Percentiles rank a stretch among this genome's conserved stretches.
Conservation (phyloP, 1,284 basidiomycete species). For the Pascua guehoae region DNA sequence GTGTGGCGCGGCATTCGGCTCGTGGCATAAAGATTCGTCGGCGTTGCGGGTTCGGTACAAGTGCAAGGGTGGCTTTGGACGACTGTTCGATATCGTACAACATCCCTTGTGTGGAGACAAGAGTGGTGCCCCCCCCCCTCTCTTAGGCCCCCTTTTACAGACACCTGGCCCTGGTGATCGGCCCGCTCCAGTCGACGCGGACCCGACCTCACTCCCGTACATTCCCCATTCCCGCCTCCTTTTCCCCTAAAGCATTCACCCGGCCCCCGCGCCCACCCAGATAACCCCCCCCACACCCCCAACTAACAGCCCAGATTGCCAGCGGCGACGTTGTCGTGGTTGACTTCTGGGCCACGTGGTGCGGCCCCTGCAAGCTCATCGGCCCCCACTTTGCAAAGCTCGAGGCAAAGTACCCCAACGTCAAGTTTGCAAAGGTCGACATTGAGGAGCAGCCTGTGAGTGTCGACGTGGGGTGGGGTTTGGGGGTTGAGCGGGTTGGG, state of each 20-base stretch:
- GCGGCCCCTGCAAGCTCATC: slow-evolving; percentile 70
- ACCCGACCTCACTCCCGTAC: no score
- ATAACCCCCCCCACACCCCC: neutral
- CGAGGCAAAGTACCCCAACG: slow-evolving; percentile 51
- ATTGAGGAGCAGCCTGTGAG: slow-evolving; percentile 57
- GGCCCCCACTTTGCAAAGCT: slow-evolving; percentile 74
- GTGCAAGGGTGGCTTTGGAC: no score
- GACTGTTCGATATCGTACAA: no score
- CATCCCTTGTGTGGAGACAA: no score
- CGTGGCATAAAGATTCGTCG: no score
- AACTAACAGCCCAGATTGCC: slow-evolving; percentile 56
- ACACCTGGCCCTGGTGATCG: no score
- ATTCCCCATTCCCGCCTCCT: neutral
- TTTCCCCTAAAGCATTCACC: neutral
- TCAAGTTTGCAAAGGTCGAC: slow-evolving; percentile 79
- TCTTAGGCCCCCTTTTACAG: no score
- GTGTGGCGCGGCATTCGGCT: no score
- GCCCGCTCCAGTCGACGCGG: no score
- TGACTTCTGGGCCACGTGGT: slow-evolving; percentile 65
- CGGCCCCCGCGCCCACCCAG: neutral
- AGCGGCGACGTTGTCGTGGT: slow-evolving; percentile 61
- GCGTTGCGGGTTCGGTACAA: no score
- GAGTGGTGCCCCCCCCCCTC: no score
- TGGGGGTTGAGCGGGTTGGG: neutral
- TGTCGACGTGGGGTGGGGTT: neutral